Base-by-base conservation (phyloP, 495 filamentous ascomycete genomes). In the Lasiosphaeriaceae sp. region DNA sequence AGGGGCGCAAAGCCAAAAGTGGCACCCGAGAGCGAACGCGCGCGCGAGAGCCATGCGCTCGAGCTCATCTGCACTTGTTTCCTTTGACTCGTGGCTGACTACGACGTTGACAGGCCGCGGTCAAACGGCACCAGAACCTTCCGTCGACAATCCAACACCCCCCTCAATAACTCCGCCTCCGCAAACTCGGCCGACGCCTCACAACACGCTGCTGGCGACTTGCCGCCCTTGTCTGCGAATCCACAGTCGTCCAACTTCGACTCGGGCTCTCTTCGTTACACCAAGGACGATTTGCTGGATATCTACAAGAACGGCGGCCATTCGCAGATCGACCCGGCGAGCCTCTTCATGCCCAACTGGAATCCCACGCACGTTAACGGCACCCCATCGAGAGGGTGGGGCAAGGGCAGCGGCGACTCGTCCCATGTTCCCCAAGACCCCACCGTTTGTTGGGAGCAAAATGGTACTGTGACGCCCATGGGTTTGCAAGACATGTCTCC, bases 391-490 rank as follows among this genome's bases (percentile, higher is more conserved):
- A 81, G 85, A 12, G 78, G 82, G 34, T 96, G 92, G 91, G 89
- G 88, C 34, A 90, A 88, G 69, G 14, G 14, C 5, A 79, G 81
- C 62, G 82, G 86, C 50, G 90, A 96, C 37, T 85, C 87, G 31
- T 72, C 74, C 56, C 76, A 83, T 54, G 71, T 72, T 43, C 77
- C 79, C 57, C 65, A 71, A 52, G 63, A 74, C 67, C 59, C 76
- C 77, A 66, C 91, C 85, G 46, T 88, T 85, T 97, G 95, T 66
- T 98, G 95, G 94, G 93, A 97, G 64, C 72, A 82, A 52, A 80
- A 82, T 45, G 93, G 92, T 31, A 78, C 77, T 55, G 75, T 87
- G 24, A 82, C 83, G 56, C 92, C 93, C 16, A 73, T 97, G 51
- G 83, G 83, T 35, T 66, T 96, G 51, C 76, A 83, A 64, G 85